Base-by-base conservation (phyloP, 164 flowering plant genomes). In the Aristolochia californica region DNA sequence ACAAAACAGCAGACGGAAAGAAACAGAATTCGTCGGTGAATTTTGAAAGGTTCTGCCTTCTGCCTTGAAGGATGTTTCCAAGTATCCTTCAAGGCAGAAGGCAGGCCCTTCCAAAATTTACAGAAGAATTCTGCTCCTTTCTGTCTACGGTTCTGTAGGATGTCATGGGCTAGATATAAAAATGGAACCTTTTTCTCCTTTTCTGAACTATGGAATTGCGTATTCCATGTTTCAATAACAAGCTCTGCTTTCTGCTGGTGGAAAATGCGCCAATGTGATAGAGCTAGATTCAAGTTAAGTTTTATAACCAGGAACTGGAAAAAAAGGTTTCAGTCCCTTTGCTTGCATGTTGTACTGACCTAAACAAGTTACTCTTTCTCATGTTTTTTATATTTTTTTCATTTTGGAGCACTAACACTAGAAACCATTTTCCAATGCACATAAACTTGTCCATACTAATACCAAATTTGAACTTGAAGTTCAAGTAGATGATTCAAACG, bases 241-340 rank as follows among this genome's bases (percentile, higher is more conserved):
- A 70, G 76, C 43, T 85, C 91, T 45, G 99, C 97, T 61, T 93
- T 82, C 68, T 76, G 74, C 28, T 74, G 94, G 64, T 93, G 97
- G 74, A 85, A 83, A 59, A 93, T 93, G 75, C 99, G 89, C 99
- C 97, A 93, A 64, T 89, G 96, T 17, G 99, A 93, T 48, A 89
- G 67, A 26, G 96, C 99, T 93, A 62, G 22, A n/a, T n/a, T n/a
- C n/a, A 34, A 21, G 76, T 75, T 60, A 81, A 83, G 81, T 5
- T 5, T 47, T 15, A 5, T 12, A 1, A 20, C 0, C 15, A 14
- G 4, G 13, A 13, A 24, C 21, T 21, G 23, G n/a, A 26, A 23
- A 43, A 30, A 43, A 21, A 2, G 17, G 34, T 28, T 28, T 28
- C 7, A 28, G 34, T 28, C n/a, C n/a, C n/a, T n/a, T n/a, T 56